Percentiles rank a stretch among this genome's conserved stretches.
These are phyloP conservation scores for Monosporascus sp. DNA, from an alignment of 2,329 filamentous ascomycete species.

Conservation along the genomic window DNA sequence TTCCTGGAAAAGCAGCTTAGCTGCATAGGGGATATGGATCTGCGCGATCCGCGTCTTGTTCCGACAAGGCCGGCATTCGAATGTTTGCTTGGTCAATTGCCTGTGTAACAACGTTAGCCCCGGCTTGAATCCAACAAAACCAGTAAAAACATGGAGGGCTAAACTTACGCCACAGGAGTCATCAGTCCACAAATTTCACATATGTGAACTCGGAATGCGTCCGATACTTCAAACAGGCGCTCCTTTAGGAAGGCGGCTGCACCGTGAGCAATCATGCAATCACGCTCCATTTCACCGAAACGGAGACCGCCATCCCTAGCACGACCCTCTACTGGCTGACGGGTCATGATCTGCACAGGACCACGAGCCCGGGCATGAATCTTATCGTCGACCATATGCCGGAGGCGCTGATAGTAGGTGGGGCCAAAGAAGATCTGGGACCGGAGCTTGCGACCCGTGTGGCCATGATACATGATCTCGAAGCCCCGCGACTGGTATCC, in stretches of 20 bases:
- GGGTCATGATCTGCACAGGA: constrained; percentile 92
- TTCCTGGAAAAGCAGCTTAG: constrained; percentile 98
- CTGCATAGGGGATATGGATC: constrained; percentile 95
- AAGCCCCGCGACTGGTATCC: constrained; percentile 97
- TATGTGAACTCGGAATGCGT: constrained; percentile 96
- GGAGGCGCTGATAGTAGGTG: constrained; percentile 96
- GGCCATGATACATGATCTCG: constrained; percentile 97
- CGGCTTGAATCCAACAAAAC: neutral
- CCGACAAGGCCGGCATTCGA: constrained; percentile 95
- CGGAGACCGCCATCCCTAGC: constrained; percentile 95
- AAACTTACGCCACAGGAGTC: constrained; percentile 95
- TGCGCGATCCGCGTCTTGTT: constrained; percentile 99
- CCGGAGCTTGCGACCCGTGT: constrained; percentile 89
- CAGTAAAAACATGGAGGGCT: constrained; percentile 2
- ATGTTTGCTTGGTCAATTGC: constrained; percentile 90
- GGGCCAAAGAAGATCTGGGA: constrained; percentile 96
- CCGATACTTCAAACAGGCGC: constrained; percentile 92
- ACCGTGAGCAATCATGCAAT: constrained; percentile 99
- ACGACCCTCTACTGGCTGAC: constrained; percentile 97
- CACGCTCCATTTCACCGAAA: constrained; percentile 99
- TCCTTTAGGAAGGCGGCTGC: constrained; percentile 97
- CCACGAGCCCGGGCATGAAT: constrained; percentile 98
- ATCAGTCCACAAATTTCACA: constrained; percentile 98
- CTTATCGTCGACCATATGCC: constrained; percentile 99
- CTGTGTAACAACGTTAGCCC: constrained; percentile 43